Percentiles rank a stretch among this genome's conserved stretches.
Evolutionary conservation across 1,284 basidiomycete genomes (phyloP).

Genomic region (Moesziomyces globuligerus): DNA sequence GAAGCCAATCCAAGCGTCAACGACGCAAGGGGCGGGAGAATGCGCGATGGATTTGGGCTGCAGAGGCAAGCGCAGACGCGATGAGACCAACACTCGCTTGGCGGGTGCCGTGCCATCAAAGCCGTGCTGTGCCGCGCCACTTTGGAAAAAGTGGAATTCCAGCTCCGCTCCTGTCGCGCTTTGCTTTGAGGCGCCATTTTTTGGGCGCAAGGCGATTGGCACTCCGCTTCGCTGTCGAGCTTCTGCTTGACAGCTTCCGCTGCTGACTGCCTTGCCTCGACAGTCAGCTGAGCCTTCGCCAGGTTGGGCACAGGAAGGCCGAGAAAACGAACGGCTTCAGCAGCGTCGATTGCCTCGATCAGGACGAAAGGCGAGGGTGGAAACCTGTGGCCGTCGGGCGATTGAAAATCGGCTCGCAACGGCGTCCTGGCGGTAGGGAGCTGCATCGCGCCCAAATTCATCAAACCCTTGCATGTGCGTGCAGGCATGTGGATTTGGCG

Average conservation of each 20-base stretch:
- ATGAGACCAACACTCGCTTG: constrained; percentile 6
- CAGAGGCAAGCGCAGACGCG: neutral
- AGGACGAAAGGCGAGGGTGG: neutral
- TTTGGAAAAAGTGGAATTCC: neutral
- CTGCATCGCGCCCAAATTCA: constrained; percentile 13
- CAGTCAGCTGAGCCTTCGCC: too few species aligned
- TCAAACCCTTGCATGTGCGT: constrained; percentile 19
- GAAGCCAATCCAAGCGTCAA: too few species aligned
- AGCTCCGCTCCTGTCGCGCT: neutral
- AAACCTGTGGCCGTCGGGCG: too few species aligned
- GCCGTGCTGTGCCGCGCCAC: constrained; percentile 2
- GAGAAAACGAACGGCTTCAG: too few species aligned
- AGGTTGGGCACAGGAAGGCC: too few species aligned
- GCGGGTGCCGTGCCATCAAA: neutral
- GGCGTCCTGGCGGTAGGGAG: constrained; percentile 6
- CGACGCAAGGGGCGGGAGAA: constrained; percentile 5
- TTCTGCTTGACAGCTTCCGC: too few species aligned
- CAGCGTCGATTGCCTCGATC: too few species aligned
- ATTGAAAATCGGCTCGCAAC: too few species aligned
- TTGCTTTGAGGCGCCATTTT: neutral
- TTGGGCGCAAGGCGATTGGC: neutral
- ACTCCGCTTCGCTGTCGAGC: neutral
- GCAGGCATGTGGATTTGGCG: constrained; percentile 8
- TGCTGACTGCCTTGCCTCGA: too few species aligned
- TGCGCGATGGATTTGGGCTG: neutral